Evolutionary conservation across 108 stramenopile genomes (phyloP).

Genomic region (Ochromonas danica): DNA sequence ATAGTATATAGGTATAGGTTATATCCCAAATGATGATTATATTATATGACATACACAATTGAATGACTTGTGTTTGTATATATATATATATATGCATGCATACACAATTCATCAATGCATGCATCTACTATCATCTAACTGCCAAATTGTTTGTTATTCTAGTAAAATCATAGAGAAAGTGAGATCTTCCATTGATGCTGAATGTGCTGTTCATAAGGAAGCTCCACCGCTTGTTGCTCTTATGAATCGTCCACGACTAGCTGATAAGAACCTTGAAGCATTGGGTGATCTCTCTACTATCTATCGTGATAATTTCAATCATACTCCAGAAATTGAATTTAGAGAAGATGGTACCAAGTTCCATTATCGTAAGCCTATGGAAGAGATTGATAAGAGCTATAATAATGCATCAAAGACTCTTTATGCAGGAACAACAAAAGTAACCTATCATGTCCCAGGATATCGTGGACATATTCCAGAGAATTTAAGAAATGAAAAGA

Average conservation of each 20-base stretch:
- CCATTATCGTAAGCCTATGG: background rate
- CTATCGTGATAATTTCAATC: background rate
- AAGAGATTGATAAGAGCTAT: background rate
- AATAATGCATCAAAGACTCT: background rate
- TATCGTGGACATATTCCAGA: conserved; percentile 10
- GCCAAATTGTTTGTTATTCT: background rate
- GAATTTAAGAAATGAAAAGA: background rate
- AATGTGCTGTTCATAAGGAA: background rate
- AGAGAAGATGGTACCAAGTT: background rate
- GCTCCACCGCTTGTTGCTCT: background rate
- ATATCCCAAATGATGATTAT: background rate
- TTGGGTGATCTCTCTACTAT: background rate
- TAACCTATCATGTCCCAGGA: background rate
- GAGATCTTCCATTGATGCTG: background rate
- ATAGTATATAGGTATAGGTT: background rate
- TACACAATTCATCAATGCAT: background rate
- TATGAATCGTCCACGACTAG: background rate
- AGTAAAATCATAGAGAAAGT: background rate
- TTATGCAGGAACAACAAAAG: background rate
- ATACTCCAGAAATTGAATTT: background rate
- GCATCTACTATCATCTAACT: background rate
- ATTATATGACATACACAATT: no score
- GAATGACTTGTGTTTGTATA: no score
- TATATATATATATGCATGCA: background rate
- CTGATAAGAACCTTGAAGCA: background rate